These are phyloP conservation scores for Sedum album DNA, from an alignment of 164 flowering plant genomes.

Conservation along the genomic window DNA sequence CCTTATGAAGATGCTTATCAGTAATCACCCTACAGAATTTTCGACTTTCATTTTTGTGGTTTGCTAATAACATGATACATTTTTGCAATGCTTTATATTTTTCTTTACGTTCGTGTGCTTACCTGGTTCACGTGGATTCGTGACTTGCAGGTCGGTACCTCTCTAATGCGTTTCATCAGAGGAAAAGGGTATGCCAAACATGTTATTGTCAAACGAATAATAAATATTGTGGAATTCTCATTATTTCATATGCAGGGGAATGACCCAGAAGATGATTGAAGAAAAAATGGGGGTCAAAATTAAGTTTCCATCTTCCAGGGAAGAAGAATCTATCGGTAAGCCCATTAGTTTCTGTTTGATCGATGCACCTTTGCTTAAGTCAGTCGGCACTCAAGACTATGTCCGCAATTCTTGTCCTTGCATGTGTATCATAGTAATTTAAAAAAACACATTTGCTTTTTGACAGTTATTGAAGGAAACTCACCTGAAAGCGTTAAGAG, in stretches of 20 bases:
- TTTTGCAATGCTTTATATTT: not conserved
- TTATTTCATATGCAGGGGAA: slow-evolving; percentile 33
- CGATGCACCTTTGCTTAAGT: not conserved
- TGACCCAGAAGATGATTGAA: slow-evolving; percentile 56
- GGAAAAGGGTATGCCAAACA: slow-evolving; percentile 53
- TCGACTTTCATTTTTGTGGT: not conserved
- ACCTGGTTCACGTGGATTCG: not conserved
- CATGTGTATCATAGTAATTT: slow-evolving; percentile 7
- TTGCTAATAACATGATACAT: no score
- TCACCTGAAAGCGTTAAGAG: slow-evolving; percentile 47
- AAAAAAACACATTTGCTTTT: not conserved
- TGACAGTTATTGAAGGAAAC: slow-evolving; percentile 65
- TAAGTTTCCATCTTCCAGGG: slow-evolving; percentile 50
- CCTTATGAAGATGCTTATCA: not conserved
- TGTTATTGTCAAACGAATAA: not conserved
- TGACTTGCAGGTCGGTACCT: slow-evolving; percentile 57
- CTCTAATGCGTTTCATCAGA: slow-evolving; percentile 55
- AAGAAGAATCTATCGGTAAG: slow-evolving; percentile 51
- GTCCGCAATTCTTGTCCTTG: not conserved
- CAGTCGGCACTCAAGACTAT: not conserved
- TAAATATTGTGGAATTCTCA: not conserved
- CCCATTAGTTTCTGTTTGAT: slow-evolving; percentile 5
- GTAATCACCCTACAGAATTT: not conserved
- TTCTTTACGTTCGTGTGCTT: not conserved
- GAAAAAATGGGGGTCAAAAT: slow-evolving; percentile 59